Conservation (phyloP, 768 basidiomycete species). For the Macrolepiota albuminosa region DNA sequence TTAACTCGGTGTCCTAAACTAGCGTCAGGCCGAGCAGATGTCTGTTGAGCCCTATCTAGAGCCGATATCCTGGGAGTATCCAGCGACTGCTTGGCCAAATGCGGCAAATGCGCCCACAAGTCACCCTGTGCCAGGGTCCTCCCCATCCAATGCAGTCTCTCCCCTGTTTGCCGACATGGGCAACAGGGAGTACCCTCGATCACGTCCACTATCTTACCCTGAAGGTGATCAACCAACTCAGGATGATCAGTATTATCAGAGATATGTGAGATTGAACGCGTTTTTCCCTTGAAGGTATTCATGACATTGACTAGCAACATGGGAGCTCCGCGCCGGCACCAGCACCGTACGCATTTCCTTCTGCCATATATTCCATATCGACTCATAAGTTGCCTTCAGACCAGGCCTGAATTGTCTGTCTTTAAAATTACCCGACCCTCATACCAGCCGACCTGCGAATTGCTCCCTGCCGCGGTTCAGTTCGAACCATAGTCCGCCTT, state of each 20-base stretch:
- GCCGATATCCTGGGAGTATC: conserved; percentile 7
- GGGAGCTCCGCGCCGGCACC: neutral
- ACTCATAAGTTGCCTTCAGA: neutral
- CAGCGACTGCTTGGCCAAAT: conserved; percentile 5
- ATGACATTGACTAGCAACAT: neutral
- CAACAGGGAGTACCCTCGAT: neutral
- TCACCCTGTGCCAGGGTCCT: neutral
- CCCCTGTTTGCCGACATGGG: neutral
- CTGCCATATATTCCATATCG: too few species aligned
- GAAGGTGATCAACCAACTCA: conserved; percentile 7
- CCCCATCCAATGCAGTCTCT: neutral
- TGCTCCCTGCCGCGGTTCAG: neutral
- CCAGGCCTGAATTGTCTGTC: conserved; percentile 5
- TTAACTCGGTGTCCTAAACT: neutral
- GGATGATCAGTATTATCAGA: conserved; percentile 10
- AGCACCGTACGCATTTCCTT: neutral
- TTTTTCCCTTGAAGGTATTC: neutral
- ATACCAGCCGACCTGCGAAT: neutral
- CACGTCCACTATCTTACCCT: neutral
- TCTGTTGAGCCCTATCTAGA: conserved; percentile 1
- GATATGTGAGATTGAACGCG: conserved; percentile 6
- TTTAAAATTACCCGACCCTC: conserved; percentile 1
- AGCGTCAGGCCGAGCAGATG: neutral
- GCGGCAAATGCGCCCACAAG: neutral
- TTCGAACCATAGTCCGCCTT: conserved; percentile 4